These are phyloP conservation scores for Erythrophleum fordii DNA, from an alignment of 306 rosid species.

Conservation along the genomic window DNA sequence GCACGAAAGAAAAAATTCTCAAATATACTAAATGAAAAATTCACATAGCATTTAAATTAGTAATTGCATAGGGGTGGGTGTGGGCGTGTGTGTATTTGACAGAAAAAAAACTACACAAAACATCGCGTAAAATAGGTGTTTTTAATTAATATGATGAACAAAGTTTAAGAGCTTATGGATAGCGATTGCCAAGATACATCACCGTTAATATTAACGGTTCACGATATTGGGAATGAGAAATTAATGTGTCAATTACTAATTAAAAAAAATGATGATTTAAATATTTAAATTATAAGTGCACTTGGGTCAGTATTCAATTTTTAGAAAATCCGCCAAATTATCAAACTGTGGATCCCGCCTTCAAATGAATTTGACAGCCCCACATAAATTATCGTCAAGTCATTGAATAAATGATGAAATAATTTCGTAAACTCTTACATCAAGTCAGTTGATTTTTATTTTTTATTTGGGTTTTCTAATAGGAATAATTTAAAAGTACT, in stretches of 20 bases:
- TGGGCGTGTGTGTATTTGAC: background rate
- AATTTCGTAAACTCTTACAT: background rate
- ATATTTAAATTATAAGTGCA: background rate
- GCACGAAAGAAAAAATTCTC: background rate
- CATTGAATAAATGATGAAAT: background rate
- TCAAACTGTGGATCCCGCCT: constrained; percentile 1
- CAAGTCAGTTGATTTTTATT: background rate
- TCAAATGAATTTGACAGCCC: background rate
- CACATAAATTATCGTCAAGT: background rate
- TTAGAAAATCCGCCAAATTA: constrained; percentile 5
- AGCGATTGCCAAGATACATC: background rate
- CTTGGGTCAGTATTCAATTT: background rate
- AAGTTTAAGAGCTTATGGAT: too few species aligned
- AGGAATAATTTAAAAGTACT: background rate
- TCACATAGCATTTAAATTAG: background rate
- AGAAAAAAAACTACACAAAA: too few species aligned
- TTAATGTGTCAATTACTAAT: background rate
- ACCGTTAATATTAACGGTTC: background rate
- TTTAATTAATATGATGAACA: too few species aligned
- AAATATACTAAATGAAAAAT: background rate
- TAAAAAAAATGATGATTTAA: background rate
- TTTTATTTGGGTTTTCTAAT: background rate
- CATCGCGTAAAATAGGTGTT: too few species aligned
- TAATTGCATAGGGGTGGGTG: too few species aligned
- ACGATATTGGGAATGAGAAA: background rate